Percentiles rank a stretch among this genome's conserved stretches.
phyloP scores from a whole-genome alignment of 495 filamentous ascomycete species.

The Xylaria cubensis region DNA sequence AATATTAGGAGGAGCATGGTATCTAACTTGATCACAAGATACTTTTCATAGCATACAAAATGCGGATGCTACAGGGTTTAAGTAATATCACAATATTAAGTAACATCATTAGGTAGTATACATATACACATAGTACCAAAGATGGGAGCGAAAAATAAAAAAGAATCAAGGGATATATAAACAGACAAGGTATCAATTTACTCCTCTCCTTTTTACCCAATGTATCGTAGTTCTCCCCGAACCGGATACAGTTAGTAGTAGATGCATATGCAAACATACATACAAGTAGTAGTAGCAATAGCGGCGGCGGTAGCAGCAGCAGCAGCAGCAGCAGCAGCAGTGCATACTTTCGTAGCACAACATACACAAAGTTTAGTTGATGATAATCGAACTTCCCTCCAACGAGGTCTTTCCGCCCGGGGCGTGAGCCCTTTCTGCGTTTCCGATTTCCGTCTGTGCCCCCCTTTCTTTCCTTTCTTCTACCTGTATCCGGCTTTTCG shows the following conservation, averaged over 20 bases:
- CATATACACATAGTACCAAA: not conserved
- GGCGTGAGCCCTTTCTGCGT: constrained; percentile 15
- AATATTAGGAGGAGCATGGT: too few relatives aligned
- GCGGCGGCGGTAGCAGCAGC: too few relatives aligned
- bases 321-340: too few relatives aligned
- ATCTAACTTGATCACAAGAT: too few relatives aligned
- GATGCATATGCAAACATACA: not conserved
- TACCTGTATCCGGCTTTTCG: not conserved
- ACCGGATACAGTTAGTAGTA: constrained; percentile 13
- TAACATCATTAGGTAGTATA: not conserved
- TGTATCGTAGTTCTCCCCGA: not conserved
- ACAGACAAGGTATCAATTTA: constrained; percentile 9
- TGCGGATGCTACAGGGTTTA: too few relatives aligned
- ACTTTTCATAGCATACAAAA: too few relatives aligned
- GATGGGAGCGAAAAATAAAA: not conserved
- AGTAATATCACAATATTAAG: not conserved
- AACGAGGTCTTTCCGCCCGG: not conserved
- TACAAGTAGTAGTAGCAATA: too few relatives aligned
- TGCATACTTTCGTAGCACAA: not conserved
- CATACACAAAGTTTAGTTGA: constrained; percentile 6
- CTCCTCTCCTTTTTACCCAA: not conserved
- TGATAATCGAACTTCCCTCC: not conserved
- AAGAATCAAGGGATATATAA: not conserved
- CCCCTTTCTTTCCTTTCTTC: not conserved
- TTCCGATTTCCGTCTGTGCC: not conserved